A percentile compares a stretch with the other conserved stretches of the same genome.
Evolutionary conservation across 139 green algal genomes (phyloP).

Genomic region (Chlamydomonas incerta): DNA sequence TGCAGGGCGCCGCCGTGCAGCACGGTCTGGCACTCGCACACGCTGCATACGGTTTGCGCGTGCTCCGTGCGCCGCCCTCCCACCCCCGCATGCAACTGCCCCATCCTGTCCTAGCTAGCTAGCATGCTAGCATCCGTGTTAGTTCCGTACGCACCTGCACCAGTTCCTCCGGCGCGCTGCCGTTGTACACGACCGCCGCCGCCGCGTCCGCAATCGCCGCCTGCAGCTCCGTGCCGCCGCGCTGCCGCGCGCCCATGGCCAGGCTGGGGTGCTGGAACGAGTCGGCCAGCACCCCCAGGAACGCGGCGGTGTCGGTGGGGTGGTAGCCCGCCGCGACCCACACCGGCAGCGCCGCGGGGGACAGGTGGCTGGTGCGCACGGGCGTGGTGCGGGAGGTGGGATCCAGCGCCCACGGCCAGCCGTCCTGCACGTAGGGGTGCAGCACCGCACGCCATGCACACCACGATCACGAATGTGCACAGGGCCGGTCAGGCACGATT

Average conservation of each 20-base stretch:
- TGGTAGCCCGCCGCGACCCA: slow-evolving; percentile 2
- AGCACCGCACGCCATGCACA: too few relatives aligned
- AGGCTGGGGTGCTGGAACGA: not conserved
- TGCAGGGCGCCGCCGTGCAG: too few relatives aligned
- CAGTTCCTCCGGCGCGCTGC: not conserved
- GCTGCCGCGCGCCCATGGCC: not conserved
- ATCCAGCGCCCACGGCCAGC: not conserved
- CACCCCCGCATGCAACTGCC: too few relatives aligned
- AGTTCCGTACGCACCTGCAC: slow-evolving; percentile 5
- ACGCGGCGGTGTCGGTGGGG: not conserved
- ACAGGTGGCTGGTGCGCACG: slow-evolving; percentile 12
- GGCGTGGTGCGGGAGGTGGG: not conserved
- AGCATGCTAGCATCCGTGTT: too few relatives aligned
- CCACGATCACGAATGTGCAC: too few relatives aligned
- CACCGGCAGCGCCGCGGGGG: not conserved
- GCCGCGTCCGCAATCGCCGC: not conserved
- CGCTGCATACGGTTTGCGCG: too few relatives aligned
- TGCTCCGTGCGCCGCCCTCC: too few relatives aligned
- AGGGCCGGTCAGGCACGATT: too few relatives aligned
- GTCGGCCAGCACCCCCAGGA: not conserved
- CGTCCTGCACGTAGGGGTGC: too few relatives aligned
- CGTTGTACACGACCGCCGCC: not conserved
- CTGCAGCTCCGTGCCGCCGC: not conserved
- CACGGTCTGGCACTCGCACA: too few relatives aligned
- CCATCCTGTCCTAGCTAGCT: too few relatives aligned